Base-by-base conservation (phyloP, 2,329 filamentous ascomycete species). In the Diaporthe citriasiana region DNA sequence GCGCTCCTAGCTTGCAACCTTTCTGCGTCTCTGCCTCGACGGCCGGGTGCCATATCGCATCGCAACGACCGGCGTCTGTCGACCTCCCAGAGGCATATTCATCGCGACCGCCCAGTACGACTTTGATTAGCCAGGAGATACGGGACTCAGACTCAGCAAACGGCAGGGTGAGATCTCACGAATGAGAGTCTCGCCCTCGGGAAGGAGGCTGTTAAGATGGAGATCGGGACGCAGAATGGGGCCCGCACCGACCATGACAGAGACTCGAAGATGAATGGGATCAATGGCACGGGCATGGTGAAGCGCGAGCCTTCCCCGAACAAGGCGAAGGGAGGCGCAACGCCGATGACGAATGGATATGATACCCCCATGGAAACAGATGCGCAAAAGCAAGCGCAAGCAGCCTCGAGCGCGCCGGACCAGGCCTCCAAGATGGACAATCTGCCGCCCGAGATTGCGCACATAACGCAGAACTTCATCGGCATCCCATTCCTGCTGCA, bases 381-480 rank as follows among this genome's bases (percentile, higher is more conserved):
- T 74, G 75, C 71, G 60, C 72, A 70, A 73, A 79, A 79, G 72
- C 51, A 73, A 56, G 70, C 33, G 22, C 70, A 73, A 73, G 60
- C 72, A 47, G 76, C 42, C 79, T 57, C 78, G 77, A 78, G 76
- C 78, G 71, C 72, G 76, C 69, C 78, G 79, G 77, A 79, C 63
- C 76, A 80, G 71, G 78, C 79, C 51, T 76, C 82, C 63, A 85
- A 84, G 74, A 88, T 91, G 84, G 89, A 90, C 79, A 86, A 91
- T 75, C 82, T 91, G 1, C 90, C 90, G 15, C 87, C 89, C 73
- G 89, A 91, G 79, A 90, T 93, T 50, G 83, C 85, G 50, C 94
- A 97, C 80, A 93, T 97, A 74, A 92, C 92, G 0, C 86, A 92
- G 73, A 92, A 91, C 45, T 97, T 95, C 81, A 88, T 96, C 72